Conservation (phyloP, 495 filamentous ascomycete species). For the Aspergillus nidulans region DNA sequence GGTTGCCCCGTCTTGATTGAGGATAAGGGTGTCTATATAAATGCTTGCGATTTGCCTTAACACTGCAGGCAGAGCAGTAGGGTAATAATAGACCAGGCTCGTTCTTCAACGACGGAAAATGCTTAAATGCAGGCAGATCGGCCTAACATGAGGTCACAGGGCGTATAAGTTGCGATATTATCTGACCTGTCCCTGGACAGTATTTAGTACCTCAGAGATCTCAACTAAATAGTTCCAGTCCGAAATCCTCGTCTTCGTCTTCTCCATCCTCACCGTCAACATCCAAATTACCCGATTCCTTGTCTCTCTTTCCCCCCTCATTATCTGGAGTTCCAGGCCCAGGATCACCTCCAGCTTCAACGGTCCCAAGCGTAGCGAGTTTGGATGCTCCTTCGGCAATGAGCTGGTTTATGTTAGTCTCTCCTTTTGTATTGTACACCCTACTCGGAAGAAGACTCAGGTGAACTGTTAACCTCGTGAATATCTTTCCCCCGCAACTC, state of each 20-base stretch:
- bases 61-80: no score
- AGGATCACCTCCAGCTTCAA: neutral
- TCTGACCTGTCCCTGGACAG: no score
- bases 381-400: slow-evolving; percentile 85
- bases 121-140: no score
- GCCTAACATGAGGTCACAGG: no score
- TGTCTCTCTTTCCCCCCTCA: neutral
- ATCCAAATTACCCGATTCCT: neutral
- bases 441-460: neutral
- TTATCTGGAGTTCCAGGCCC: neutral
- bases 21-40: no score
- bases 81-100: no score
- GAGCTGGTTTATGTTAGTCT: slow-evolving; percentile 54
- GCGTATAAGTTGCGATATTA: no score
- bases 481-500: slow-evolving; percentile 97
- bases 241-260: slow-evolving; percentile 85
- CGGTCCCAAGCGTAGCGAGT: slow-evolving; percentile 49
- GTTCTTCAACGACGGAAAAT: no score
- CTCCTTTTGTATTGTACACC: slow-evolving; percentile 16
- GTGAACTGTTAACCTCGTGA: slow-evolving; percentile 64
- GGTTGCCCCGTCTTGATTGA: no score
- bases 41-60: no score
- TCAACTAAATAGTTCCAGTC: slow-evolving; percentile 98
- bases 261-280: slow-evolving; percentile 22
- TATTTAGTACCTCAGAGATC: slow-evolving; percentile 11